These are phyloP conservation scores for Magnaporthiopsis rhizophila DNA, from an alignment of 2,329 filamentous ascomycete genomes.

Conservation along the genomic window DNA sequence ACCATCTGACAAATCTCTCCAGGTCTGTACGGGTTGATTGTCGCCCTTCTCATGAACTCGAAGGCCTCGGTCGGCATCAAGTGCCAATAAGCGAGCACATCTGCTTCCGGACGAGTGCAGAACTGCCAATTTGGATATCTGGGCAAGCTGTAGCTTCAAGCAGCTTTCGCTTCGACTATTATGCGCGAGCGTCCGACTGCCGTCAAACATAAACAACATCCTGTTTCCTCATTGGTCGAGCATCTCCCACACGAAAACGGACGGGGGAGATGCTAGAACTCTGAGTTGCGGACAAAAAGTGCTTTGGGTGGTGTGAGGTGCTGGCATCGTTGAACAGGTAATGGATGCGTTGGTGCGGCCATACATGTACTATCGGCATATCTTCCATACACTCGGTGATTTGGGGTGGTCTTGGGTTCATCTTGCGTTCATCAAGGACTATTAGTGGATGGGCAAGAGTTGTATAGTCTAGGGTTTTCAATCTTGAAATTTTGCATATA, in stretches of 20 bases:
- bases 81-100: slow-evolving; percentile 47
- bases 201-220: neutral
- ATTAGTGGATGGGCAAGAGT: neutral
- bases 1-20: slow-evolving; percentile 2
- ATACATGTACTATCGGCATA: slow-evolving; percentile 46
- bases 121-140: neutral
- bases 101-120: neutral
- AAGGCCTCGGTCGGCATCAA: slow-evolving; percentile 61
- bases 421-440: neutral
- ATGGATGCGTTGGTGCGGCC: slow-evolving; percentile 13
- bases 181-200: neutral
- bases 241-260: neutral
- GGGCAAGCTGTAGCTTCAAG: neutral
- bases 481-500: slow-evolving; percentile 1
- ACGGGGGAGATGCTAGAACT: slow-evolving; percentile 20
- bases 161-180: neutral
- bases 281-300: slow-evolving; percentile 7
- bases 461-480: slow-evolving; percentile 9
- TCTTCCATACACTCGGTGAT: slow-evolving; percentile 20
- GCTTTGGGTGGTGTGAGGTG: slow-evolving; percentile 10
- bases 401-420: neutral
- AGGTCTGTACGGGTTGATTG: slow-evolving; percentile 99
- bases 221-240: neutral
- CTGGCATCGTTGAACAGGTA: slow-evolving; percentile 1
- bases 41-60: slow-evolving; percentile 99